These are phyloP conservation scores for Acanthamoeba culbertsoni DNA, from an alignment of 208 protist genomes.

Conservation along the genomic window DNA sequence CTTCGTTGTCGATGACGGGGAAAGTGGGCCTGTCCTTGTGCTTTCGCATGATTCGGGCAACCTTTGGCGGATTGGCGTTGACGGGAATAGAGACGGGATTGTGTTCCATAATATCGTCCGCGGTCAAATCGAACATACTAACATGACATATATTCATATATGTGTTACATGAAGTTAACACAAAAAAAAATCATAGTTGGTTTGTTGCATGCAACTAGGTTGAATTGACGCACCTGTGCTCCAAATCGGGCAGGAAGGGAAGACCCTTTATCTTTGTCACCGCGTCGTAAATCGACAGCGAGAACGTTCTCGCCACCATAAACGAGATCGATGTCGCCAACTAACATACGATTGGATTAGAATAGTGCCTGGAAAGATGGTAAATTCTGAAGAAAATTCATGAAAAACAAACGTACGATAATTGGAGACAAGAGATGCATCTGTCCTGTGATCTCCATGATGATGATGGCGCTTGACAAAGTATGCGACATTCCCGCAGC, in stretches of 20 bases:
- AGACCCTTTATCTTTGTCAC: slow-evolving; percentile 50
- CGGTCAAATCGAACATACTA: slow-evolving; percentile 41
- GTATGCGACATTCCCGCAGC: slow-evolving; percentile 48
- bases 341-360: neutral
- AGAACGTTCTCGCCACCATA: neutral
- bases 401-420: neutral
- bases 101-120: slow-evolving; percentile 39
- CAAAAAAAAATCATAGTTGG: too few species aligned
- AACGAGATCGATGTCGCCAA: neutral
- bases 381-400: neutral
- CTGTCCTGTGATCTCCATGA: slow-evolving; percentile 56
- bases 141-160: neutral
- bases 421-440: slow-evolving; percentile 25
- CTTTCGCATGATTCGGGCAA: slow-evolving; percentile 12
- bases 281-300: slow-evolving; percentile 37
- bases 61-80: neutral
- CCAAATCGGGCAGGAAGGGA: slow-evolving; percentile 48
- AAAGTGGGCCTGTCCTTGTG: neutral
- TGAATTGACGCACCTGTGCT: neutral
- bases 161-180: neutral
- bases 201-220: too few species aligned
- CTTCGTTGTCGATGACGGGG: neutral
- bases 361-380: neutral
- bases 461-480: slow-evolving; percentile 50
- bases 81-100: neutral